These are phyloP conservation scores for Myriosclerotinia scirpicola DNA, from an alignment of 2,329 filamentous ascomycete genomes.

Conservation along the genomic window DNA sequence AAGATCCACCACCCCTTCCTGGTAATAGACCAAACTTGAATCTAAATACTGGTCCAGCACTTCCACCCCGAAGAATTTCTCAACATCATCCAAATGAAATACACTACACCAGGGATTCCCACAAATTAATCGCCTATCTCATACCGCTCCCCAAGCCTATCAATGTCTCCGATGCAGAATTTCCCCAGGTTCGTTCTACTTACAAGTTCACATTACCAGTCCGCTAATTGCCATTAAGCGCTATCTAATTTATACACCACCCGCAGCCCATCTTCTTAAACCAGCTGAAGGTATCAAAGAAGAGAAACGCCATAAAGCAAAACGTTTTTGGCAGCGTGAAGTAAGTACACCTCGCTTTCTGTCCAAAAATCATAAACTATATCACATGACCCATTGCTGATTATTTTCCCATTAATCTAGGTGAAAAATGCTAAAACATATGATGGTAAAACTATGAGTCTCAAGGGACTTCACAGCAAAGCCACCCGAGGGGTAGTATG, in stretches of 20 bases:
- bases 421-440: conserved; percentile 27
- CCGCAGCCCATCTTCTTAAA: conserved; percentile 25
- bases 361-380: too few relatives aligned
- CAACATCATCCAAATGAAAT: conserved; percentile 12
- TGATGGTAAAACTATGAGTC: conserved; percentile 26
- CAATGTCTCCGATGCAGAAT: conserved; percentile 10
- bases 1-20: neutral
- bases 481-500: conserved; percentile 24
- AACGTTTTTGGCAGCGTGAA: conserved; percentile 26
- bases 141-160: conserved; percentile 27
- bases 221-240: conserved; percentile 18
- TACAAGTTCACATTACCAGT: neutral
- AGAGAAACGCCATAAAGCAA: conserved; percentile 20
- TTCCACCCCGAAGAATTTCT: conserved; percentile 19
- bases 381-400: neutral
- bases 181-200: conserved; percentile 10
- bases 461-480: conserved; percentile 27
- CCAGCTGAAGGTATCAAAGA: conserved; percentile 26
- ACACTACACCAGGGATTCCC: conserved; percentile 24
- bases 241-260: conserved; percentile 27
- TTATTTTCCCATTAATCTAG: conserved; percentile 4
- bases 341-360: conserved; percentile 3
- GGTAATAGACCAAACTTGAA: neutral
- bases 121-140: conserved; percentile 26
- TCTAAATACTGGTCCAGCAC: neutral